A percentile compares a stretch with the other conserved stretches of the same genome.
phyloP scores from a whole-genome alignment of 305 asterid genomes.

The Rubia tinctorum region DNA sequence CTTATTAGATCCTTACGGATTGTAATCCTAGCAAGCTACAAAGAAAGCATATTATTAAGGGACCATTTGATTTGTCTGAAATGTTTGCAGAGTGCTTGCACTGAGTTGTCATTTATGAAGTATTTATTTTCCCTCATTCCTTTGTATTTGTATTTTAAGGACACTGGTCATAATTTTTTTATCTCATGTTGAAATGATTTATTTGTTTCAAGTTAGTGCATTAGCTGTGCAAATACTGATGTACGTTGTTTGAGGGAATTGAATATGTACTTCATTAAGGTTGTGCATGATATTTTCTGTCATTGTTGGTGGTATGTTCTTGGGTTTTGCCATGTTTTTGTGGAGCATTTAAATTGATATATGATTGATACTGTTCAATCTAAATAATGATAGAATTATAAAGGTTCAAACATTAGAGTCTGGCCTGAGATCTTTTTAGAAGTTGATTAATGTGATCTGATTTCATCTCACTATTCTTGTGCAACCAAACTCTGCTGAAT shows the following conservation, averaged over 20 bases:
- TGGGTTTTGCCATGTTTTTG: too few relatives aligned
- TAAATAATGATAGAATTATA: too few relatives aligned
- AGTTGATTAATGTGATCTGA: too few relatives aligned
- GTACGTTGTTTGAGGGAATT: neutral
- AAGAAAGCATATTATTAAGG: neutral
- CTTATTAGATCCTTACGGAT: neutral
- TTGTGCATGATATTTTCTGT: neutral
- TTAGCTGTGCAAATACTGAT: neutral
- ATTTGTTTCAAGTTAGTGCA: neutral
- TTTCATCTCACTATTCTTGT: too few relatives aligned
- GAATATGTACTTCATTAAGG: neutral
- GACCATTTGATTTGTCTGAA: neutral
- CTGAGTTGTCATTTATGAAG: neutral
- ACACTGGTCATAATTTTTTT: neutral
- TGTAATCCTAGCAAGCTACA: neutral
- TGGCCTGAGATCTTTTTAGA: too few relatives aligned
- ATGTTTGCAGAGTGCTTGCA: too few relatives aligned
- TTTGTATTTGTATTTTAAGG: neutral
- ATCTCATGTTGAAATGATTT: neutral
- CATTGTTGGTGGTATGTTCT: too few relatives aligned
- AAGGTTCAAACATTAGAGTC: too few relatives aligned
- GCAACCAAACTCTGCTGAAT: too few relatives aligned
- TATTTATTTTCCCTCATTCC: neutral
- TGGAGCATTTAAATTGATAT: too few relatives aligned
- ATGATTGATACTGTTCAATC: too few relatives aligned